Base-by-base conservation (phyloP, 371 early-diverging fungal species). In the Mucor circinelloides region DNA sequence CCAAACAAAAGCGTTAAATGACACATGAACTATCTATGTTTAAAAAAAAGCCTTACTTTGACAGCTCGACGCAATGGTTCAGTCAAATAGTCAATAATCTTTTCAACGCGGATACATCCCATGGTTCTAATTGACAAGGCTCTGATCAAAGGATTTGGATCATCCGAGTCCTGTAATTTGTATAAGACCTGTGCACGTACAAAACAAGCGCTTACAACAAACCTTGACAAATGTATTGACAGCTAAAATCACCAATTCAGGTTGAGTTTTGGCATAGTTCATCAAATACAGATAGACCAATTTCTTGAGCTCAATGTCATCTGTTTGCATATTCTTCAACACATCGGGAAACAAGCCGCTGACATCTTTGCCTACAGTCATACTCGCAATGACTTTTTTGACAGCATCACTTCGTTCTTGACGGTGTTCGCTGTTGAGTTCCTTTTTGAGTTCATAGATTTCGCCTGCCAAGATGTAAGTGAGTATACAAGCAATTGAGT, bases 251-350 rank as follows among this genome's bases (percentile, higher is more conserved):
- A 97, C 99, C 67, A 99, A 86, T 73, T 98, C 98, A 6, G 99
- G 99, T 74, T 99, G 94, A 27, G 91, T 92, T 74, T 97, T 95
- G 58, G 99, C 99, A 91, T 90, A 95, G 83, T 94, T 93, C 73
- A 93, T 93, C 58, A 95, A 68, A 61, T 93, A 95, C 62, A 95
- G 80, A 70, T 95, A 93, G 28, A 98, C 95, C 87, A 98, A 90
- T 82, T 97, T 98, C 80, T 97, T 98, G 68, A 95, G 55, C 73
- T 98, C 98, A 63, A 98, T 75, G 78, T 97, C 98, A 64, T 97
- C 97, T 2, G 98, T 98, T 77, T 98, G 97, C 98, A 99, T 99
- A 85, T 96, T 96, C 86, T 97, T 97, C 28, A 99, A 86, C 10
- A 99, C 98, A 71, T 99, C 98, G 31, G 98, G 98, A 75, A 91